Conservation (phyloP, 2,329 filamentous ascomycete genomes). For the Lasiodiplodia citricola region DNA sequence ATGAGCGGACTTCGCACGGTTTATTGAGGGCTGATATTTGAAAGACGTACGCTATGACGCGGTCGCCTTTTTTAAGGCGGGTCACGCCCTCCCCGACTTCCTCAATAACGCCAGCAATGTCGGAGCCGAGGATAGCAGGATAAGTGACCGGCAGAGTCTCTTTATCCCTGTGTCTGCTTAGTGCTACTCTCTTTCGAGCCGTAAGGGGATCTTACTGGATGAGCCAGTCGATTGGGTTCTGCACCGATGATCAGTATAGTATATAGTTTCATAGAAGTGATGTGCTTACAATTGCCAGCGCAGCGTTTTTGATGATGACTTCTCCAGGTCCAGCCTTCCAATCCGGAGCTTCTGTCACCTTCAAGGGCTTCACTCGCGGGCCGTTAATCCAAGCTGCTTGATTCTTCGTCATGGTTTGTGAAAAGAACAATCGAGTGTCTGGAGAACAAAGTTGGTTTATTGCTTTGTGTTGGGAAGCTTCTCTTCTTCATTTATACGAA, state of each 20-base stretch:
- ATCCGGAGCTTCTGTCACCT: constrained; percentile 38
- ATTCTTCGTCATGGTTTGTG: constrained; percentile 29
- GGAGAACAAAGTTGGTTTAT: no score
- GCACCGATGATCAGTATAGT: background rate
- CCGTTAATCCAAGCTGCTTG: constrained; percentile 41
- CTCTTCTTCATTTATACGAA: no score
- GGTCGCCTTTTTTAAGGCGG: constrained; percentile 7
- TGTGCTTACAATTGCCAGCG: constrained; percentile 34
- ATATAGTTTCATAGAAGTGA: background rate
- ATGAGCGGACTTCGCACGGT: no score
- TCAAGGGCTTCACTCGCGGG: constrained; percentile 35
- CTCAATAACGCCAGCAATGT: constrained; percentile 45
- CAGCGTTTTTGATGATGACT: constrained; percentile 43
- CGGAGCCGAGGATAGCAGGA: constrained; percentile 43
- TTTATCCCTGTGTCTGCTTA: constrained; percentile 27
- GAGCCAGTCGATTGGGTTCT: constrained; percentile 19
- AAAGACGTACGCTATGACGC: constrained; percentile 5
- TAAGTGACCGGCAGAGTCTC: constrained; percentile 29
- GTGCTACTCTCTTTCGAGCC: background rate
- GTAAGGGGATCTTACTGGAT: background rate
- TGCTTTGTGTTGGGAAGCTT: no score
- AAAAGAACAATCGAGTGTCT: no score
- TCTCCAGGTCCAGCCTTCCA: constrained; percentile 37
- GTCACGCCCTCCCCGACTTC: constrained; percentile 37
- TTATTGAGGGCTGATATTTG: background rate